phyloP scores from a whole-genome alignment of 2,329 filamentous ascomycete genomes.

The Exserohilum rostratum region DNA sequence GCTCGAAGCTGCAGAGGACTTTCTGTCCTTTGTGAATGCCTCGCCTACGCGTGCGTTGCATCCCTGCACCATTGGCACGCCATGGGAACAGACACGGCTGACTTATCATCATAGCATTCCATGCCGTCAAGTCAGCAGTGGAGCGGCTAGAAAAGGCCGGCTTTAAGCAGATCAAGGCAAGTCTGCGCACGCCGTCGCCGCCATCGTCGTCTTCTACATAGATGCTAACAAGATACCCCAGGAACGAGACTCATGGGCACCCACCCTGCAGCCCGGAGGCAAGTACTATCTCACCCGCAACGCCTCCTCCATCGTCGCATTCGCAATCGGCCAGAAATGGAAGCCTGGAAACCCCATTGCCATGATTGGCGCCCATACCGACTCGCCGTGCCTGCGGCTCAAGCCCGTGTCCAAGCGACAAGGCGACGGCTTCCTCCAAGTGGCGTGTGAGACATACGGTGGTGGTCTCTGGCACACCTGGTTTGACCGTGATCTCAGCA shows the following conservation, averaged over 20 bases:
- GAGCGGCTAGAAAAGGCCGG: conserved; percentile 79
- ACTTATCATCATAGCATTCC: conserved; percentile 70
- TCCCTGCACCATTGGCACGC: background rate
- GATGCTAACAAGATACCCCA: conserved; percentile 34
- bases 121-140: conserved; percentile 83
- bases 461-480: conserved; percentile 97
- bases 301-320: conserved; percentile 88
- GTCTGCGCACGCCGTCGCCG: background rate
- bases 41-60: conserved; percentile 81
- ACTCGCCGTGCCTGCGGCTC: conserved; percentile 87
- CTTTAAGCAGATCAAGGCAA: conserved; percentile 76
- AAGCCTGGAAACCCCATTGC: conserved; percentile 86
- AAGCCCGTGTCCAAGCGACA: conserved; percentile 94
- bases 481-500: conserved; percentile 93
- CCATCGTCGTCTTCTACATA: background rate
- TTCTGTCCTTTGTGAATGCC: conserved; percentile 90
- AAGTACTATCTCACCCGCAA: conserved; percentile 98
- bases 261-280: conserved; percentile 78
- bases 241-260: conserved; percentile 89
- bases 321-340: conserved; percentile 90
- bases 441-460: conserved; percentile 95
- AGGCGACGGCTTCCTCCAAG: conserved; percentile 85
- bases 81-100: background rate
- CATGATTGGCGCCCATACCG: conserved; percentile 95
- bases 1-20: conserved; percentile 70